These are phyloP conservation scores for Rhodotorula sp. DNA, from an alignment of 1,284 basidiomycete genomes.

Conservation along the genomic window DNA sequence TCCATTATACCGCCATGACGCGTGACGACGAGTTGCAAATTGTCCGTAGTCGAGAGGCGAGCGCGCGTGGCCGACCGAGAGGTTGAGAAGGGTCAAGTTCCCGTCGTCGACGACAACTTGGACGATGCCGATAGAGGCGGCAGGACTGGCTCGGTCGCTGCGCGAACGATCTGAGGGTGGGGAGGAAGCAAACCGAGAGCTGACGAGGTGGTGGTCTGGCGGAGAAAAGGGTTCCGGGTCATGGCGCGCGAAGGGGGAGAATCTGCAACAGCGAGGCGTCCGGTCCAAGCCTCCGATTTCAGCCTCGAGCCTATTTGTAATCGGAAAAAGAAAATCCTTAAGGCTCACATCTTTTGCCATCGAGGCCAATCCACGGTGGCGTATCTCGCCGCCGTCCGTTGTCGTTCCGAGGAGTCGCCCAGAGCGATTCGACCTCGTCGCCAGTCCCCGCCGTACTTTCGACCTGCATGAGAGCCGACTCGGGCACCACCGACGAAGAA, in stretches of 20 bases:
- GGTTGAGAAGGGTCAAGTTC: not conserved
- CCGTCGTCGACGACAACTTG: no score
- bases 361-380: not conserved
- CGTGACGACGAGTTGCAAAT: not conserved
- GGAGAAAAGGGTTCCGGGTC: slow-evolving; percentile 21
- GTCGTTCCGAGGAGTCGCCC: no score
- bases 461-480: no score
- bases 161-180: not conserved
- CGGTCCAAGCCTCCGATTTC: not conserved
- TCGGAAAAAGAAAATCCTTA: not conserved
- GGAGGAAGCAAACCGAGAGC: no score
- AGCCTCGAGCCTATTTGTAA: no score
- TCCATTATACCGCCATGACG: no score
- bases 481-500: not conserved
- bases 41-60: not conserved
- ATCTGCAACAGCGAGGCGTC: not conserved
- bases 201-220: not conserved
- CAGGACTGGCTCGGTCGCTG: slow-evolving; percentile 4
- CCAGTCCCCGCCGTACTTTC: no score
- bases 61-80: not conserved
- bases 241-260: slow-evolving; percentile 24
- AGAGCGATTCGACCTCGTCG: no score
- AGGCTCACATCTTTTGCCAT: not conserved
- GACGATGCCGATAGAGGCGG: not conserved
- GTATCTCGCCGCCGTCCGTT: no score